Percentiles rank a stretch among this genome's conserved stretches.
Conservation (phyloP, 345 rosid genomes). For the Pugionium cornutum region DNA sequence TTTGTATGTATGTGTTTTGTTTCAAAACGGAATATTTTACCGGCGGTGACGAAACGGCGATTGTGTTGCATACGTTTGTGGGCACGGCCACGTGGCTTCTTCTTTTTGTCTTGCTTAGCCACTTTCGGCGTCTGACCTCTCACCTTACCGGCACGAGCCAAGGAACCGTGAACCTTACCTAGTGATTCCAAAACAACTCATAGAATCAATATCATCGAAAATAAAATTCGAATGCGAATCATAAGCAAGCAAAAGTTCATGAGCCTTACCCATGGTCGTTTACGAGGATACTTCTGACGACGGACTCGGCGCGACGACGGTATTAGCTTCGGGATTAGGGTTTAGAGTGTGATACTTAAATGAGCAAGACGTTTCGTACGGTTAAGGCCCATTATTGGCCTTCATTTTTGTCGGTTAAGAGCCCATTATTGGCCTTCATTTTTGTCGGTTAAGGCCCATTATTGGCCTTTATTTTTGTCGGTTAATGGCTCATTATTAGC, state of each 20-base stretch:
- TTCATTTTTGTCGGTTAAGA: too few species aligned
- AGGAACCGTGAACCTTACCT: conserved; percentile 65
- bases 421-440: too few species aligned
- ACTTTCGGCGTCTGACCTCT: conserved; percentile 88
- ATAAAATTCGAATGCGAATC: not conserved
- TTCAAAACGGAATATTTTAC: conserved; percentile 20
- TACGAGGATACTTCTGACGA: conserved; percentile 12
- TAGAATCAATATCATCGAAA: not conserved
- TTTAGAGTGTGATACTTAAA: conserved; percentile 2
- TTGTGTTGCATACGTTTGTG: conserved; percentile 88
- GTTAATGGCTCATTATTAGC: too few species aligned
- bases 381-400: not conserved
- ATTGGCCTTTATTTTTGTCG: too few species aligned
- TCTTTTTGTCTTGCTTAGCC: conserved; percentile 90
- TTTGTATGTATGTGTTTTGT: too few species aligned
- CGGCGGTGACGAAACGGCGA: conserved; percentile 87
- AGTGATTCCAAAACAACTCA: not conserved
- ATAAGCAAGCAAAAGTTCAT: too few species aligned
- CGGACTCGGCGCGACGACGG: not conserved
- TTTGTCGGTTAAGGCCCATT: too few species aligned
- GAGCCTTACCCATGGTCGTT: conserved; percentile 22
- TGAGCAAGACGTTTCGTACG: not conserved
- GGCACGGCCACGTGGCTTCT: conserved; percentile 93
- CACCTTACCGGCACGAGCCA: conserved; percentile 96
- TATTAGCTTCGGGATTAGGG: conserved; percentile 8